Evolutionary conservation across 2,329 filamentous ascomycete species (phyloP).

Genomic region (Fusarium protoensiforme): DNA sequence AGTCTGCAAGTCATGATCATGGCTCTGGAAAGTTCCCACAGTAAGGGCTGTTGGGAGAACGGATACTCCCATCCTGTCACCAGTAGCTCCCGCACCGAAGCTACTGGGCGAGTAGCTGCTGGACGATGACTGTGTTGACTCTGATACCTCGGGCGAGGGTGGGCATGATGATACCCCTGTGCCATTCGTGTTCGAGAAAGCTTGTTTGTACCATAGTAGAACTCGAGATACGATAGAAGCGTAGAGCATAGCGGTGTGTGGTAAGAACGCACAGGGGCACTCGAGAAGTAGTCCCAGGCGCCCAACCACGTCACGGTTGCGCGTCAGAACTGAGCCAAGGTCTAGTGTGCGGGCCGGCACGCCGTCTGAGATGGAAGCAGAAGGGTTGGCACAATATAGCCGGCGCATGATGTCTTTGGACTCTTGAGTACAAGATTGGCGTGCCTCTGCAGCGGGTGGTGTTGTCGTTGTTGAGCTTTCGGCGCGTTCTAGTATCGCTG

Average conservation of each 20-base stretch:
- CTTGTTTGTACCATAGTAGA: background rate
- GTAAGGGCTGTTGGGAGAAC: background rate
- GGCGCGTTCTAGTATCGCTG: background rate
- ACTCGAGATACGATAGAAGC: background rate
- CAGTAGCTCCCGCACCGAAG: background rate
- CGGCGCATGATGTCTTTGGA: background rate
- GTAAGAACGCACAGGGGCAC: background rate
- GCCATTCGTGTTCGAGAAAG: background rate
- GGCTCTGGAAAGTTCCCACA: background rate
- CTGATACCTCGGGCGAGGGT: background rate
- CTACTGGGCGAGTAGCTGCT: background rate
- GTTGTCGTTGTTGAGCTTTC: background rate
- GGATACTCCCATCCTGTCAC: background rate
- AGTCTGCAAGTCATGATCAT: background rate
- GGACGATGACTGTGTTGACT: background rate
- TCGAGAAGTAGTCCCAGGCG: background rate
- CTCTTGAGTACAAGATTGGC: background rate
- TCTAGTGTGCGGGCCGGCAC: background rate
- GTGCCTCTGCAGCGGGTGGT: background rate
- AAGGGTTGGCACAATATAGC: background rate
- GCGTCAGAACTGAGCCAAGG: background rate
- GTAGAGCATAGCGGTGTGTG: background rate
- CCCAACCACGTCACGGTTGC: background rate
- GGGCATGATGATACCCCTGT: background rate
- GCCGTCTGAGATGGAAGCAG: background rate